phyloP scores from a whole-genome alignment of 257 asterid species.

The Nicotiana tabacum region DNA sequence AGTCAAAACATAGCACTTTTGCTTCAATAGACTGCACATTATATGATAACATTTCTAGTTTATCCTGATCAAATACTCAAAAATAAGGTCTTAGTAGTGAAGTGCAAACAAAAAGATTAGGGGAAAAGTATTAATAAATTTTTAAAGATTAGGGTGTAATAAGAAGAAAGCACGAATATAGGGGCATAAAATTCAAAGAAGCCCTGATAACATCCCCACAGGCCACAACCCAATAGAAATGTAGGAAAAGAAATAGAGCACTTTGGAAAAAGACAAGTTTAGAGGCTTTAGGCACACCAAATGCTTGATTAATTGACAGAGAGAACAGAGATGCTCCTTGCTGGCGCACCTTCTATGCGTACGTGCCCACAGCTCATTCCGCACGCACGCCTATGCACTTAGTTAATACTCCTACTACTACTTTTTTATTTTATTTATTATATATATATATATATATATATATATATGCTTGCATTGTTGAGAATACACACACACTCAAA shows the following conservation, averaged over 20 bases:
- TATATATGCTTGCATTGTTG: conserved; percentile 14
- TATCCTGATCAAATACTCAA: not conserved
- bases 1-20: no score
- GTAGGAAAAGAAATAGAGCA: not conserved
- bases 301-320: conserved; percentile 26
- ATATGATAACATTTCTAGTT: not conserved
- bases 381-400: conserved; percentile 46
- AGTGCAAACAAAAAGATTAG: not conserved
- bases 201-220: not conserved
- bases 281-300: not conserved
- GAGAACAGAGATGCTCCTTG: conserved; percentile 31
- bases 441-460: not conserved
- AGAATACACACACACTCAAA: no score
- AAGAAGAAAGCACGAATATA: not conserved
- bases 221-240: not conserved
- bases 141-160: not conserved
- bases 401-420: not conserved
- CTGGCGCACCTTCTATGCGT: conserved; percentile 38
- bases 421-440: no score
- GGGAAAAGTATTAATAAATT: not conserved
- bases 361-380: conserved; percentile 88
- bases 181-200: not conserved
- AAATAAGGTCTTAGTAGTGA: not conserved
- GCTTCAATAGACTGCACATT: no score
- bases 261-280: conserved; percentile 6